Base-by-base conservation (phyloP, 345 rosid species). In the Zanthoxylum bungeanum region DNA sequence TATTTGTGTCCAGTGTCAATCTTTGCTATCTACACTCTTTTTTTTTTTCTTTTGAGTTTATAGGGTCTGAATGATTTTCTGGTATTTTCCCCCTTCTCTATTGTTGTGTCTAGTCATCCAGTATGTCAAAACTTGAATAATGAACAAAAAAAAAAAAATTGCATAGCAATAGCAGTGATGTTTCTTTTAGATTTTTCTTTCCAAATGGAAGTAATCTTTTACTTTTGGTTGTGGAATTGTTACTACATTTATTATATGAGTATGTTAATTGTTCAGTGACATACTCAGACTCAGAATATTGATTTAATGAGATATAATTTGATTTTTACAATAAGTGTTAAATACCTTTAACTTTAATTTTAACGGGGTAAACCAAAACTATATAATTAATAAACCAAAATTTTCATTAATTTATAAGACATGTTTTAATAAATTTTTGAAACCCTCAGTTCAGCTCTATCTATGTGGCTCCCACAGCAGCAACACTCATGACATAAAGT, bases 101-200 rank as follows among this genome's bases (percentile, higher is more conserved):
- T 51, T 55, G 66, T 52, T 75, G 74, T 74, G 85, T 80, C 72
- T 75, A 60, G 75, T 56, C 74, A 82, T 76, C 80, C 79, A 73
- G 78, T 57, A 67, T 80, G 75, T 77, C 62, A 67, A n/a, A 71
- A 60, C 33, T 70, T 22, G 66, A 76, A 65, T 76, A 22, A 55
- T 72, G 58, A 49, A 62, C 58, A 64, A 52, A 69, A n/a, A 61
- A 46, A 76, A 64, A 75, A 76, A 82, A 60, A 25, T 70, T 78
- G 81, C 80, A 76, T 66, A 69, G 78, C 57, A 80, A 78, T 72
- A 68, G 80, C 77, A 83, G 71, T 70, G 71, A 62, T 77, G 74
- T 61, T 22, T 71, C 49, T 55, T 73, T 77, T 10, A 25, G 27
- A 27, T 47, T 67, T 71, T 52, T 11, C 60, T 53, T 42, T 72